These are phyloP conservation scores for Staphylotrichum longicolle DNA, from an alignment of 495 filamentous ascomycete species.

Conservation along the genomic window DNA sequence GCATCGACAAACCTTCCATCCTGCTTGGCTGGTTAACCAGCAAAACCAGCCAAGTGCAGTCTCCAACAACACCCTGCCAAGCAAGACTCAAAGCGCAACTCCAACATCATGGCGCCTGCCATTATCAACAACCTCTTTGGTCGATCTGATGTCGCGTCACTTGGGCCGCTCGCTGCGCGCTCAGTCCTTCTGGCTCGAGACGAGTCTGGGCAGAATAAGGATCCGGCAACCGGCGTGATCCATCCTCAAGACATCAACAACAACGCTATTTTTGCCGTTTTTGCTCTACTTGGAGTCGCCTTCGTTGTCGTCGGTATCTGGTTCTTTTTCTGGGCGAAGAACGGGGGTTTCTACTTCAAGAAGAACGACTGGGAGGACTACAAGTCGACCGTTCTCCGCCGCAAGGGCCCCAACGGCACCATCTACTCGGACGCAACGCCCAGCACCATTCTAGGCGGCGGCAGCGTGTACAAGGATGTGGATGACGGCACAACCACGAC, in stretches of 20 bases:
- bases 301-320: conserved; percentile 79
- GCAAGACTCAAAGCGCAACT: conserved; percentile 17
- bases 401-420: conserved; percentile 83
- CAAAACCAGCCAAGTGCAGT: conserved; percentile 24
- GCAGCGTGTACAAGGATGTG: conserved; percentile 65
- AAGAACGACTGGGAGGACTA: conserved; percentile 96
- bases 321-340: conserved; percentile 99
- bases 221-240: conserved; percentile 53
- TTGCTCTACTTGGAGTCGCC: conserved; percentile 75
- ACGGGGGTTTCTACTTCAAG: conserved; percentile 86
- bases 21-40: conserved; percentile 32
- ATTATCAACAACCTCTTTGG: conserved; percentile 25
- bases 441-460: conserved; percentile 76
- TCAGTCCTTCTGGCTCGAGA: conserved; percentile 41
- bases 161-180: conserved; percentile 45
- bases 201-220: conserved; percentile 17
- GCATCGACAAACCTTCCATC: conserved; percentile 8
- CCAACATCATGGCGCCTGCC: conserved; percentile 33
- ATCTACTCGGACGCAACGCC: conserved; percentile 76
- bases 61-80: conserved; percentile 9
- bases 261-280: conserved; percentile 75
- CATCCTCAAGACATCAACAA: conserved; percentile 75
- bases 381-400: conserved; percentile 91
- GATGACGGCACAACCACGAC: conserved; percentile 56
- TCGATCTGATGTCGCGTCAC: conserved; percentile 25